A percentile compares a stretch with the other conserved stretches of the same genome.
Conservation (phyloP, 495 filamentous ascomycete genomes). For the Melanomma pulvis-pyrius region DNA sequence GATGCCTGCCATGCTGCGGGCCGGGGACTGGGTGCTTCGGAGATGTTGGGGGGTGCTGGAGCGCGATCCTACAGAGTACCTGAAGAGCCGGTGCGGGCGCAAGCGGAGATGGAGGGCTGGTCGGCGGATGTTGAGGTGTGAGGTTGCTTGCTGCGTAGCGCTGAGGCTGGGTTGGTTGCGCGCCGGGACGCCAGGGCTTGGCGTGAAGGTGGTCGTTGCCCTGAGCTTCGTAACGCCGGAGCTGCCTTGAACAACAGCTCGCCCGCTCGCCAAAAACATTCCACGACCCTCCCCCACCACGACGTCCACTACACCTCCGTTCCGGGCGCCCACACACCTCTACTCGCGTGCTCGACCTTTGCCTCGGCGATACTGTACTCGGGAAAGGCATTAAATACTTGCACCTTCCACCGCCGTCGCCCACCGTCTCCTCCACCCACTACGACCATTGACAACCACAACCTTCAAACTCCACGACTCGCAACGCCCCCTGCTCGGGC, state of each 20-base stretch:
- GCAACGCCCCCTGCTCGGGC: too few species aligned
- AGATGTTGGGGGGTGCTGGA: background rate
- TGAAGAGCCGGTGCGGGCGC: background rate
- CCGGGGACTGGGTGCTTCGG: background rate
- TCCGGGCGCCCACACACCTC: background rate
- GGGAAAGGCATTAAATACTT: too few species aligned
- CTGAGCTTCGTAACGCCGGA: slow-evolving; percentile 22
- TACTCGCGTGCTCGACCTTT: background rate
- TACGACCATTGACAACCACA: background rate
- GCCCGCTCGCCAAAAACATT: background rate
- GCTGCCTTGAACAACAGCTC: slow-evolving; percentile 11
- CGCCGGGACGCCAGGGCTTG: background rate
- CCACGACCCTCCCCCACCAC: too few species aligned
- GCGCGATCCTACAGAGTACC: background rate
- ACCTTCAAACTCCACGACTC: too few species aligned
- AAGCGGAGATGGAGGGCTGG: background rate
- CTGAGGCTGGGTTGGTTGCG: slow-evolving; percentile 24
- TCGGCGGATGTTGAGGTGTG: background rate
- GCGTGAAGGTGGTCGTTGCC: slow-evolving; percentile 8
- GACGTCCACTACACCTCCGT: background rate
- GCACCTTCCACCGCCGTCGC: too few species aligned
- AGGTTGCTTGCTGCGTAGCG: slow-evolving; percentile 28
- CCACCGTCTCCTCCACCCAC: too few species aligned
- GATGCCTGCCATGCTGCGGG: slow-evolving; percentile 79
- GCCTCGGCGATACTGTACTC: too few species aligned